phyloP scores from a whole-genome alignment of 257 asterid species.

The Primulina eburnea region DNA sequence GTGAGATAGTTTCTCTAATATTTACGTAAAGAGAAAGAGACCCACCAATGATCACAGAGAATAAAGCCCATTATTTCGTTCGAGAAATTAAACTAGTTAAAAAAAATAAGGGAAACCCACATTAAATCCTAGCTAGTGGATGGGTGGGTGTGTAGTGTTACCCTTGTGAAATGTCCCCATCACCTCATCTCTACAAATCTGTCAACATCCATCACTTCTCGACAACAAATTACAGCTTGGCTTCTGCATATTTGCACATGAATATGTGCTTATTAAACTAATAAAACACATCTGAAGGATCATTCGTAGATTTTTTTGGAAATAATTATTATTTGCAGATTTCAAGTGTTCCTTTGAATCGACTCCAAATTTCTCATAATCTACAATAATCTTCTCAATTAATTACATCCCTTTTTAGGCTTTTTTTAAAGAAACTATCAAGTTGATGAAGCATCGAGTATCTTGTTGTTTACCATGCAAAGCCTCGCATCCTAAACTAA shows the following conservation, averaged over 20 bases:
- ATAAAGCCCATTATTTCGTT: neutral
- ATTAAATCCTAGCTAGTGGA: constrained; percentile 25
- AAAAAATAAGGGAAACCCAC: neutral
- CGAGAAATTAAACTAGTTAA: neutral
- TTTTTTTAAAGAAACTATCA: too few relatives aligned
- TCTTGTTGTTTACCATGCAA: neutral
- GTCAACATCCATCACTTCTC: constrained; percentile 22
- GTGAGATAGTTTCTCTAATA: constrained; percentile 22
- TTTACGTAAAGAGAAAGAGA: constrained; percentile 31
- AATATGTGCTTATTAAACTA: neutral
- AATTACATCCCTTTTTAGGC: neutral
- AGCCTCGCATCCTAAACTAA: too few relatives aligned
- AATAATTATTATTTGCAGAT: too few relatives aligned
- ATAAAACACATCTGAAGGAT: constrained; percentile 2
- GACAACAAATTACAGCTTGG: constrained; percentile 35
- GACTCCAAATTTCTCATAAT: neutral
- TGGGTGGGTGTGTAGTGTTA: constrained; percentile 28
- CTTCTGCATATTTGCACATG: constrained; percentile 13
- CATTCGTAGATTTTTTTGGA: neutral
- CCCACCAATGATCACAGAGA: constrained; percentile 3
- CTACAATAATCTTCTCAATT: too few relatives aligned
- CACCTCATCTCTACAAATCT: constrained; percentile 6
- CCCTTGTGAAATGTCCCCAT: neutral
- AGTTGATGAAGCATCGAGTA: neutral
- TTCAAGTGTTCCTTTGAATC: neutral